These are phyloP conservation scores for Harringtonia lauricola DNA, from an alignment of 2,329 filamentous ascomycete genomes.

Conservation along the genomic window DNA sequence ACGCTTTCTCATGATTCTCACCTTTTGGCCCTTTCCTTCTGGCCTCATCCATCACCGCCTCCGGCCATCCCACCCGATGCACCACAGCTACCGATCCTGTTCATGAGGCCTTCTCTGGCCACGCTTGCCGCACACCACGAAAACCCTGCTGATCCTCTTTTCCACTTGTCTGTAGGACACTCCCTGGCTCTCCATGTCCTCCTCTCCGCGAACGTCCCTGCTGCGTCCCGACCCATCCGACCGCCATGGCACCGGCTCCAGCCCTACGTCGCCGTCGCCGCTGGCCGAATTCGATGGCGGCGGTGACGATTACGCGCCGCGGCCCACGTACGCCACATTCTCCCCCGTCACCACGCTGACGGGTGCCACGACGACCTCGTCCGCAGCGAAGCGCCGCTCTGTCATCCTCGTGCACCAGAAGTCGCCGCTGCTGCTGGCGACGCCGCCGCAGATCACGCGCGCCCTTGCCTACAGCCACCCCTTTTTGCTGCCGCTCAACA, in stretches of 20 bases:
- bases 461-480: constrained; percentile 93
- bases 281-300: constrained; percentile 14
- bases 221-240: constrained; percentile 14
- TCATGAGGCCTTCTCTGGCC: not conserved
- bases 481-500: constrained; percentile 82
- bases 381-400: constrained; percentile 65
- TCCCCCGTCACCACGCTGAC: constrained; percentile 71
- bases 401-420: constrained; percentile 96
- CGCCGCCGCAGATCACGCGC: constrained; percentile 87
- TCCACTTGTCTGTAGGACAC: constrained; percentile 22
- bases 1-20: too few relatives aligned
- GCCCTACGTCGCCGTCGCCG: constrained; percentile 7
- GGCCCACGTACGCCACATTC: constrained; percentile 79
- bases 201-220: constrained; percentile 26
- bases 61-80: not conserved
- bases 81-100: not conserved
- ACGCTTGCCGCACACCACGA: not conserved
- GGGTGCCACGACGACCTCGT: constrained; percentile 37
- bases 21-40: not conserved
- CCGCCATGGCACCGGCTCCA: constrained; percentile 19
- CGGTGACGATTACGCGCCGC: constrained; percentile 24
- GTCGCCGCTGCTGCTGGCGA: constrained; percentile 82
- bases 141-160: not conserved
- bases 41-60: not conserved
- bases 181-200: constrained; percentile 44